These are phyloP conservation scores for Keithomyces neogunnii DNA, from an alignment of 2,329 filamentous ascomycete species.

Conservation along the genomic window DNA sequence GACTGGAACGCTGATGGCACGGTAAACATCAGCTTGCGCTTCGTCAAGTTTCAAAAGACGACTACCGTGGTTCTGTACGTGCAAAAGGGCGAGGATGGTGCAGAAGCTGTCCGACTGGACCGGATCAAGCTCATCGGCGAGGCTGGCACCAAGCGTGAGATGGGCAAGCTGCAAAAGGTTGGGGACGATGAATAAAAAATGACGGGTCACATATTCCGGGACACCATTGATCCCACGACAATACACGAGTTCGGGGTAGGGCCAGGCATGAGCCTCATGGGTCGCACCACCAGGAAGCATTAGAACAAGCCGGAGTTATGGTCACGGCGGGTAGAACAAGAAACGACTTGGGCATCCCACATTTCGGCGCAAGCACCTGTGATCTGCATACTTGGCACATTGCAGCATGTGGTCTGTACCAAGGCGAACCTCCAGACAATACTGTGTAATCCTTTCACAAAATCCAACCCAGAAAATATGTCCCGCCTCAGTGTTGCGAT, in stretches of 20 bases:
- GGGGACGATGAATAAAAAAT: constrained; percentile 55
- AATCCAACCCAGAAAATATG: constrained; percentile 2
- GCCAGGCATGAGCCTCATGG: not conserved
- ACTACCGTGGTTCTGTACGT: constrained; percentile 82
- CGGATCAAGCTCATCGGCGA: constrained; percentile 77
- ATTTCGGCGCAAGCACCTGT: not conserved
- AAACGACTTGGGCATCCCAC: not conserved
- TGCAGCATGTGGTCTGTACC: too few species aligned
- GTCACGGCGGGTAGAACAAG: not conserved
- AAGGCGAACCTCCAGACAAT: too few species aligned
- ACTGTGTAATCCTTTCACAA: too few species aligned
- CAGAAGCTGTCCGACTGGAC: constrained; percentile 80
- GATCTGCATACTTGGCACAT: too few species aligned
- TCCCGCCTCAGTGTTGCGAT: constrained; percentile 15
- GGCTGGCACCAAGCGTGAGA: constrained; percentile 80
- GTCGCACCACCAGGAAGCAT: not conserved
- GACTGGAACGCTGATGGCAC: constrained; percentile 81
- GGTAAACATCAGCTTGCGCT: constrained; percentile 65
- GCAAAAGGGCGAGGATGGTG: constrained; percentile 72
- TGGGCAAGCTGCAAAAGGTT: constrained; percentile 94
- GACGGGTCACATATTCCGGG: not conserved
- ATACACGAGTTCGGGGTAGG: not conserved
- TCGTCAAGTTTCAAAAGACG: constrained; percentile 97
- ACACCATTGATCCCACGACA: not conserved
- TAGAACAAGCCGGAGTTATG: not conserved